Conservation (phyloP, 306 rosid genomes). For the Acacia acuminata region DNA sequence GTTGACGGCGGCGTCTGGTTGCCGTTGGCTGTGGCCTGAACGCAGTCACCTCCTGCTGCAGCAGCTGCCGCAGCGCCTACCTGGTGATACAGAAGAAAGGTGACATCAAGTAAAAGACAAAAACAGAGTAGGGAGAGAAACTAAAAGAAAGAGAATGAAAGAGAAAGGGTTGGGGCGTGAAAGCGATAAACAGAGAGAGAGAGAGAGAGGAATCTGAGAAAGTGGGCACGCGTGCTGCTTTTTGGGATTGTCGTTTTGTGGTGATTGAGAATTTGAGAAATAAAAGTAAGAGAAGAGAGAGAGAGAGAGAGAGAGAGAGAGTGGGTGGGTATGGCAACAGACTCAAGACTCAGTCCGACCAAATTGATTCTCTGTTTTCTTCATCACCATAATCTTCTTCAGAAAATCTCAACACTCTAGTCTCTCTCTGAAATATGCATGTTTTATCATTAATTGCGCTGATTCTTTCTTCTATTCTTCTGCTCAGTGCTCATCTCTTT, state of each 20-base stretch:
- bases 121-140: conserved; percentile 8
- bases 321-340: not conserved
- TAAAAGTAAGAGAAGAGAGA: conserved; percentile 22
- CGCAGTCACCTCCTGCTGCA: conserved; percentile 55
- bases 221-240: conserved; percentile 89
- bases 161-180: not conserved
- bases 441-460: no score
- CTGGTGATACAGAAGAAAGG: conserved; percentile 38
- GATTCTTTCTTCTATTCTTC: no score
- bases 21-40: conserved; percentile 1
- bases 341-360: not conserved
- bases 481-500: not conserved
- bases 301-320: not conserved
- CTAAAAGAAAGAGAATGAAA: not conserved
- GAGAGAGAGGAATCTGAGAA: conserved; percentile 63
- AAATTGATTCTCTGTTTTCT: conserved; percentile 8
- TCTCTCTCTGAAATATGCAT: not conserved
- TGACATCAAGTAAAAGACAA: not conserved
- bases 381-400: not conserved
- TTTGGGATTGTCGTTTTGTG: conserved; percentile 67
- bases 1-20: conserved; percentile 49
- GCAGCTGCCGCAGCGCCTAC: conserved; percentile 33
- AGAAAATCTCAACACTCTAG: no score
- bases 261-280: conserved; percentile 41
- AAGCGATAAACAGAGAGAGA: conserved; percentile 4